phyloP scores from a whole-genome alignment of 1,284 basidiomycete species.

The Irpex sp. region DNA sequence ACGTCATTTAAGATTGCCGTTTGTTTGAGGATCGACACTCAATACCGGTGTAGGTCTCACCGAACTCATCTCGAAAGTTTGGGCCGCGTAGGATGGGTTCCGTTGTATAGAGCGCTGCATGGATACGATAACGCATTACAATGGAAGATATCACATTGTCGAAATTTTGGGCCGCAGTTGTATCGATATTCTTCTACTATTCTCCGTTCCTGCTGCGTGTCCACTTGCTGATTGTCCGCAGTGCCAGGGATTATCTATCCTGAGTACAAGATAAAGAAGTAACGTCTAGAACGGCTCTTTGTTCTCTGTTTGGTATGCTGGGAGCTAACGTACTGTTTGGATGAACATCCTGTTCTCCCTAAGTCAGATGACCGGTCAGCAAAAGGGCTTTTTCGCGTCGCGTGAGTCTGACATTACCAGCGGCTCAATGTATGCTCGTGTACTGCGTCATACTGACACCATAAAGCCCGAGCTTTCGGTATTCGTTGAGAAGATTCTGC shows the following conservation, averaged over 20 bases:
- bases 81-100: conserved; percentile 21
- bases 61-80: conserved; percentile 31
- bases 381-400: too few relatives aligned
- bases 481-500: too few relatives aligned
- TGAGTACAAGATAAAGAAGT: neutral
- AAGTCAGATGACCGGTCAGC: too few relatives aligned
- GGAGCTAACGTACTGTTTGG: too few relatives aligned
- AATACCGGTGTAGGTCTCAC: conserved; percentile 22
- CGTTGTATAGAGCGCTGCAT: neutral
- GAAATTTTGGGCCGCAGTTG: neutral
- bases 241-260: neutral
- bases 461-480: too few relatives aligned
- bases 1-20: conserved; percentile 23
- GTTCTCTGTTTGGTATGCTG: neutral
- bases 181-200: neutral
- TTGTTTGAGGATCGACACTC: conserved; percentile 7
- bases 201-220: neutral
- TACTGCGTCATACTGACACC: too few relatives aligned
- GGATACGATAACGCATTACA: neutral
- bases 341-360: too few relatives aligned
- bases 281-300: neutral
- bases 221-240: neutral
- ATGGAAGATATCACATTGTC: neutral
- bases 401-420: too few relatives aligned
- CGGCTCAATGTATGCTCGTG: too few relatives aligned